These are phyloP conservation scores for Podaxis sp. DNA, from an alignment of 768 basidiomycete genomes.

Conservation along the genomic window DNA sequence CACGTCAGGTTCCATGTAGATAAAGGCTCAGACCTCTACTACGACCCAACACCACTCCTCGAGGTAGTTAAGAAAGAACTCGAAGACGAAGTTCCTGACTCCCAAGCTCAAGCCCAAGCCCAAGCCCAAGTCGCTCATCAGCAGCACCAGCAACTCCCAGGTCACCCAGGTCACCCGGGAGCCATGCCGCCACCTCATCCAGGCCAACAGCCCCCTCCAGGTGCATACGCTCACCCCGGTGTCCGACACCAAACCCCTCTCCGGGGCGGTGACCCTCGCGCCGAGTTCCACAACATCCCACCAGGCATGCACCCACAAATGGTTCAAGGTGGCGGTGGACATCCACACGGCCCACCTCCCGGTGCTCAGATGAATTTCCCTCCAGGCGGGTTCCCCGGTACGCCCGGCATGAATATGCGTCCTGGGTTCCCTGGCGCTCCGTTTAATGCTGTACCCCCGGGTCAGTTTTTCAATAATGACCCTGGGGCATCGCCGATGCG, in stretches of 20 bases:
- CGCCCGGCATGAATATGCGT: constrained; percentile 24
- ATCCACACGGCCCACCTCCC: constrained; percentile 18
- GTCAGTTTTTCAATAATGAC: constrained; percentile 19
- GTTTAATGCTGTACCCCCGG: constrained; percentile 21
- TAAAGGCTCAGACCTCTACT: constrained; percentile 69
- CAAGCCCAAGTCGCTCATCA: constrained; percentile 26
- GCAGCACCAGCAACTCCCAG: constrained; percentile 26
- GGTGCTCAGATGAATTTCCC: constrained; percentile 28
- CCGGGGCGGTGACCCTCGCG: constrained; percentile 26
- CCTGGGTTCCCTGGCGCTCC: constrained; percentile 21
- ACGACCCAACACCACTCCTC: constrained; percentile 62
- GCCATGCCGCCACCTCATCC: constrained; percentile 19
- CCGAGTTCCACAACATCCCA: constrained; percentile 22
- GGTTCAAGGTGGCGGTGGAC: constrained; percentile 20
- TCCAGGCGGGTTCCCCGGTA: constrained; percentile 27
- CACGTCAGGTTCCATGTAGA: constrained; percentile 71
- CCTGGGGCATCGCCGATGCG: constrained; percentile 14
- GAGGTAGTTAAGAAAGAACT: constrained; percentile 50
- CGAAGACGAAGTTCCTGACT: constrained; percentile 34
- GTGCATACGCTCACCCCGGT: constrained; percentile 15
- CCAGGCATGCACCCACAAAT: constrained; percentile 27
- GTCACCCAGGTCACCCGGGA: constrained; percentile 27
- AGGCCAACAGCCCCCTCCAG: constrained; percentile 22
- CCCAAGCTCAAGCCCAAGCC: constrained; percentile 27
- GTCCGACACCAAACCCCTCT: constrained; percentile 34